Conservation (phyloP, 331 rosid genomes). For the Telfairia occidentalis region DNA sequence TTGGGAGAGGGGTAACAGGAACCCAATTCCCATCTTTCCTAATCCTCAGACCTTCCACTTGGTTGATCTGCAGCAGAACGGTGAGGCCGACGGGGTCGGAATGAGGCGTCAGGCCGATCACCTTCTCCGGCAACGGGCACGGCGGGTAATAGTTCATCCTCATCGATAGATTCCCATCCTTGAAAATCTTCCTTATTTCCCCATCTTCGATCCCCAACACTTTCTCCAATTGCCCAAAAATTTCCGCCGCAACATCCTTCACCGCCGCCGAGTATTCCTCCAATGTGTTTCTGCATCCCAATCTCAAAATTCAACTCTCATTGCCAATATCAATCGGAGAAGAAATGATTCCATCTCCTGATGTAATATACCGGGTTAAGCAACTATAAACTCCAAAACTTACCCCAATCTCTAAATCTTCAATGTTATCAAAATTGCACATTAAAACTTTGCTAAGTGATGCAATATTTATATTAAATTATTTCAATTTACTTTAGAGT, state of each 20-base stretch:
- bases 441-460: too few relatives aligned
- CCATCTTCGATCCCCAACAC: constrained; percentile 14
- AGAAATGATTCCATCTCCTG: too few relatives aligned
- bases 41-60: constrained; percentile 26
- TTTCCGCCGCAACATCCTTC: constrained; percentile 5
- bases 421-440: too few relatives aligned
- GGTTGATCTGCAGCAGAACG: constrained; percentile 18
- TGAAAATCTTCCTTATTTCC: constrained; percentile 26
- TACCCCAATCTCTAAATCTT: too few relatives aligned
- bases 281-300: neutral
- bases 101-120: constrained; percentile 27
- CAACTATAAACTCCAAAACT: too few relatives aligned
- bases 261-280: constrained; percentile 23
- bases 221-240: constrained; percentile 17
- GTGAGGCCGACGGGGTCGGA: constrained; percentile 34
- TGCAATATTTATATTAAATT: too few relatives aligned
- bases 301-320: neutral
- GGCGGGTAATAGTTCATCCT: constrained; percentile 54
- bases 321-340: too few relatives aligned
- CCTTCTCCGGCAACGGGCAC: constrained; percentile 32
- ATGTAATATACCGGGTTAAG: too few relatives aligned
- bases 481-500: too few relatives aligned
- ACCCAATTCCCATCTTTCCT: constrained; percentile 25
- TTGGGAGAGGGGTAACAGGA: constrained; percentile 21
- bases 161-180: constrained; percentile 22